These are phyloP conservation scores for Barnettozyma vustinii DNA, from an alignment of 805 yeast species.

Conservation along the genomic window DNA sequence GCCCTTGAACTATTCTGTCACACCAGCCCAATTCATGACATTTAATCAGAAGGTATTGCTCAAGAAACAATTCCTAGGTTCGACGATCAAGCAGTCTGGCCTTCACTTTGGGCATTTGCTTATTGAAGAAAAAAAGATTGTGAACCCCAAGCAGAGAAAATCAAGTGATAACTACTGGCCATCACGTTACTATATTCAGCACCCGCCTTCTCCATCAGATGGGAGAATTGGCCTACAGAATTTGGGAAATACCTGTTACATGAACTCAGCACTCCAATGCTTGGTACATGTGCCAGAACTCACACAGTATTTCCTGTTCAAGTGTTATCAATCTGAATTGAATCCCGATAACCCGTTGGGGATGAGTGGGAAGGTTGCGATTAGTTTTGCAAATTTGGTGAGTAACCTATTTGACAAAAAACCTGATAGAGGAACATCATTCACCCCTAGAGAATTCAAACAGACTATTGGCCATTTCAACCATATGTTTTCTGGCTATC, in stretches of 20 bases:
- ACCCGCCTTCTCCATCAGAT: conserved; percentile 27
- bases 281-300: conserved; percentile 81
- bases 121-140: conserved; percentile 28
- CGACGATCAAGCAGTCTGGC: conserved; percentile 20
- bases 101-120: conserved; percentile 26
- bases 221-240: conserved; percentile 65
- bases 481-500: conserved; percentile 70
- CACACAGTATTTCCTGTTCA: conserved; percentile 64
- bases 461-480: conserved; percentile 73
- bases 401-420: conserved; percentile 45
- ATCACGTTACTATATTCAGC: conserved; percentile 28
- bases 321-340: conserved; percentile 56
- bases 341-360: conserved; percentile 82
- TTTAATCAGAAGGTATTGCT: conserved; percentile 22
- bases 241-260: conserved; percentile 87
- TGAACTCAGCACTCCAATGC: conserved; percentile 94
- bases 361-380: conserved; percentile 74
- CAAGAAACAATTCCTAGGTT: conserved; percentile 15
- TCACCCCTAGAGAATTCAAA: conserved; percentile 69
- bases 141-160: background rate
- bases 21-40: conserved; percentile 26
- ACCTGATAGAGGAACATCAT: conserved; percentile 10
- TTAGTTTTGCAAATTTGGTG: conserved; percentile 65
- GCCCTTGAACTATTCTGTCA: conserved; percentile 16
- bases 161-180: conserved; percentile 31